Conservation (phyloP, 129 eudicot species). For the Flaveria ramosissima region DNA sequence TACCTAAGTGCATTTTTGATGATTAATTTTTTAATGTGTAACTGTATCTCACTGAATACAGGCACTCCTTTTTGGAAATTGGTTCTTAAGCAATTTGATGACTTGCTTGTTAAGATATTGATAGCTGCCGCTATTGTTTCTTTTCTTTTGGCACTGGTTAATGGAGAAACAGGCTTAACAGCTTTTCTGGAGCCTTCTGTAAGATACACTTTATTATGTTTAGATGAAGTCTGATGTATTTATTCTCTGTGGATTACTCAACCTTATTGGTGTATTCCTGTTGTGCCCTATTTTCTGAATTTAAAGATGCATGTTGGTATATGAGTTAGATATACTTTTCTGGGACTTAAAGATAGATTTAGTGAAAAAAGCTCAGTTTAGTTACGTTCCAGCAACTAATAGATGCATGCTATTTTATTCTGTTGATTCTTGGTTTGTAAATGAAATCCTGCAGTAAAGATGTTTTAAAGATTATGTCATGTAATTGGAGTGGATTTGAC, state of each 20-base stretch:
- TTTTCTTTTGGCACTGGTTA: constrained; percentile 78
- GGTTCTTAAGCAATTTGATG: constrained; percentile 96
- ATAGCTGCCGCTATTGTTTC: constrained; percentile 93
- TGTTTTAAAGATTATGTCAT: neutral
- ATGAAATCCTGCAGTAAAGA: neutral
- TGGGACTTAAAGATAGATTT: constrained; percentile 13
- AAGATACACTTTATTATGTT: constrained; percentile 35
- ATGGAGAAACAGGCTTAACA: constrained; percentile 94
- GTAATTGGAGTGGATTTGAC: neutral
- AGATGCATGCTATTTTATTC: neutral
- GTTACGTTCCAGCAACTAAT: constrained; percentile 5
- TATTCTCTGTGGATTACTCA: neutral
- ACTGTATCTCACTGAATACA: constrained; percentile 36
- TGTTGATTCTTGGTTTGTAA: constrained; percentile 4
- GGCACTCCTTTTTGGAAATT: constrained; percentile 95
- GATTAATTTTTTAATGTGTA: constrained; percentile 11
- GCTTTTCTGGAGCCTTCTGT: constrained; percentile 98
- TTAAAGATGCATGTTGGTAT: constrained; percentile 13
- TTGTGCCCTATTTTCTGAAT: constrained; percentile 4
- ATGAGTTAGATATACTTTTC: neutral
- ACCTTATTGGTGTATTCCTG: neutral
- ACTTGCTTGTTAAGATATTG: constrained; percentile 91
- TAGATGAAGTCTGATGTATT: constrained; percentile 3
- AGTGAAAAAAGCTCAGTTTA: neutral
- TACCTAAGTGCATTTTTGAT: neutral